Base-by-base conservation (phyloP, 2,329 filamentous ascomycete species). In the Phialophora verrucosa region DNA sequence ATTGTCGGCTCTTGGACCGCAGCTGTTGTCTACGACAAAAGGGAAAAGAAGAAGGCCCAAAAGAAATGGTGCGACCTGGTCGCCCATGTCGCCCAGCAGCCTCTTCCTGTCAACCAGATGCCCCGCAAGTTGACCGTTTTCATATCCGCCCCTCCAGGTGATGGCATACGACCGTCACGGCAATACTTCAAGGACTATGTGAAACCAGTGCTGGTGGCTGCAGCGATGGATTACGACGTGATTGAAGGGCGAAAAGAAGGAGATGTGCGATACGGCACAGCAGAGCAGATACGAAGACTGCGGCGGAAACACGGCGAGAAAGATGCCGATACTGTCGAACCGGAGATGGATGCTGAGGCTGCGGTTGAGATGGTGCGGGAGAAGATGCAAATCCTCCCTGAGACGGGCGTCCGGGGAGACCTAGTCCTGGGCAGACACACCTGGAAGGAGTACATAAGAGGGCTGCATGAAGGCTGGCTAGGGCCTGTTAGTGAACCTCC, bases 131-230 rank as follows among this genome's bases (percentile, higher is more conserved):
- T 99, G 70, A 95, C 93, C 44, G 86, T 99, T 64, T 95, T 92
- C 78, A 83, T 99, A 62, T 88, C 91, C 69, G 90, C 91, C 3
- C 93, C 95, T 5, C 95, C 95, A 0, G 92, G 90, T 12, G 94
- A 98, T 78, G 90, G 92, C 4, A 81, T 98, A 62, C 87, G 93
- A 64, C 80, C 87, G 50, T 91, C 93, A n/a, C 90, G 96, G 73
- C 93, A 98, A 72, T 93, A 98, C 79, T 99, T 97, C 79, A 90
- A 93, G 74, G 92, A 97, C 77, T 99, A 97, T 76, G 87, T 97
- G 51, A 98, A 98, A 83, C 95, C 95, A 1, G 86, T 99, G 29
- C 81, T 99, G 47, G 91, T 95, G 3, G 90, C 92, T 2, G 94
- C 92, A 1, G 93, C 93, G 0, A 81, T 98, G 75, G 95, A 99